Evolutionary conservation across 108 stramenopile species (phyloP).

Genomic region (Bacterosira constricta): DNA sequence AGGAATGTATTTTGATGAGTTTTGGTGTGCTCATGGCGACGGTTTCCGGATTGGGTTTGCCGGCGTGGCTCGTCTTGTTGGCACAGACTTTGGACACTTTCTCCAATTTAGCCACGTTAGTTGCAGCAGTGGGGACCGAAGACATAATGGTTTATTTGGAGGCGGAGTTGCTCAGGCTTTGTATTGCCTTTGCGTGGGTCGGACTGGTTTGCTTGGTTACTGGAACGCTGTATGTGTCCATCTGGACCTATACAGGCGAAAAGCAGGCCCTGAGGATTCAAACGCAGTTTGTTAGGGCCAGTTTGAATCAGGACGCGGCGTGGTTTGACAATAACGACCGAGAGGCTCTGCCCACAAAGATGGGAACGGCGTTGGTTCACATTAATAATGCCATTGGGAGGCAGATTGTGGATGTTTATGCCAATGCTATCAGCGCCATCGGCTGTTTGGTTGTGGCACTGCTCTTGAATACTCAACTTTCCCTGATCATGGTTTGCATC

Average conservation of each 20-base stretch:
- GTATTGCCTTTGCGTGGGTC: constrained; percentile 34
- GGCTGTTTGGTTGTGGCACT: constrained; percentile 42
- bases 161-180: constrained; percentile 30
- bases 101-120: constrained; percentile 19
- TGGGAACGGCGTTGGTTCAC: constrained; percentile 42
- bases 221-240: constrained; percentile 38
- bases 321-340: constrained; percentile 49
- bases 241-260: constrained; percentile 52
- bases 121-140: neutral
- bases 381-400: constrained; percentile 41
- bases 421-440: constrained; percentile 26
- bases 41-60: constrained; percentile 48
- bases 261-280: constrained; percentile 45
- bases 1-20: constrained; percentile 28
- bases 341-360: constrained; percentile 41
- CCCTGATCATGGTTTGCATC: constrained; percentile 43
- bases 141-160: constrained; percentile 13
- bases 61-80: constrained; percentile 49
- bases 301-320: constrained; percentile 48
- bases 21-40: constrained; percentile 35
- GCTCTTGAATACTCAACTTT: constrained; percentile 28
- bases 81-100: constrained; percentile 44
- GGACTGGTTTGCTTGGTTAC: constrained; percentile 29
- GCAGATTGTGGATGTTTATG: constrained; percentile 45
- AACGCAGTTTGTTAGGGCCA: constrained; percentile 30